Conservation (phyloP, 1,139 yeast species). For the Blastobotrys apis region DNA sequence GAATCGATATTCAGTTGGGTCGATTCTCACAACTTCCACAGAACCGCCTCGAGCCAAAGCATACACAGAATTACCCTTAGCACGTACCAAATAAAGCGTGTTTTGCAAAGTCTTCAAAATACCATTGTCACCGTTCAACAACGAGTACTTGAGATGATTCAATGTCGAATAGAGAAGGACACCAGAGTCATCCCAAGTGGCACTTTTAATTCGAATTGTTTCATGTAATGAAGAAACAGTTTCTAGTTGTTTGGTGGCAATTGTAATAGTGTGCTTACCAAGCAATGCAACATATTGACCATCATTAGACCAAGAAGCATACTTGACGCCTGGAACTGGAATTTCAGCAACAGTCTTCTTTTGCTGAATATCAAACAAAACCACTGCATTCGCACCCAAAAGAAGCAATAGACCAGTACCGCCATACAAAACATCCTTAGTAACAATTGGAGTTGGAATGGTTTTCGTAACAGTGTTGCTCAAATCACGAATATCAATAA, state of each 20-base stretch:
- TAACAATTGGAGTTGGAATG: slow-evolving; percentile 66
- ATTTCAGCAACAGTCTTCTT: slow-evolving; percentile 70
- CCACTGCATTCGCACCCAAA: slow-evolving; percentile 66
- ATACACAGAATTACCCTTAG: slow-evolving; percentile 64
- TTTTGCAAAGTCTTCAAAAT: slow-evolving; percentile 88
- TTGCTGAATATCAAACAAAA: slow-evolving; percentile 90
- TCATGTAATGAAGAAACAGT: slow-evolving; percentile 85
- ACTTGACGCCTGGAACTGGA: slow-evolving; percentile 68
- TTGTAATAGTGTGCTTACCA: slow-evolving; percentile 88
- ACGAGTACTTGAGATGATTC: slow-evolving; percentile 90
- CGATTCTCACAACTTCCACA: slow-evolving; percentile 73
- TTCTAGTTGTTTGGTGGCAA: slow-evolving; percentile 76
- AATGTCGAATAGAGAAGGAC: slow-evolving; percentile 89
- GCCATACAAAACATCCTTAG: slow-evolving; percentile 75
- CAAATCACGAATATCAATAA: slow-evolving; percentile 78
- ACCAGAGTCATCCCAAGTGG: slow-evolving; percentile 95
- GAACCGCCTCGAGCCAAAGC: slow-evolving; percentile 83
- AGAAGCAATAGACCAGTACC: slow-evolving; percentile 79
- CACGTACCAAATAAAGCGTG: slow-evolving; percentile 79
- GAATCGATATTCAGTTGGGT: slow-evolving; percentile 96
- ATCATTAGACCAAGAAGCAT: slow-evolving; percentile 84
- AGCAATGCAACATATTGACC: slow-evolving; percentile 84
- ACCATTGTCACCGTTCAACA: slow-evolving; percentile 92
- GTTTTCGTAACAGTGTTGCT: slow-evolving; percentile 77
- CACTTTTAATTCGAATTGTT: slow-evolving; percentile 94